These are phyloP conservation scores for Yarrowia sp. DNA, from an alignment of 805 yeast species.

Conservation along the genomic window DNA sequence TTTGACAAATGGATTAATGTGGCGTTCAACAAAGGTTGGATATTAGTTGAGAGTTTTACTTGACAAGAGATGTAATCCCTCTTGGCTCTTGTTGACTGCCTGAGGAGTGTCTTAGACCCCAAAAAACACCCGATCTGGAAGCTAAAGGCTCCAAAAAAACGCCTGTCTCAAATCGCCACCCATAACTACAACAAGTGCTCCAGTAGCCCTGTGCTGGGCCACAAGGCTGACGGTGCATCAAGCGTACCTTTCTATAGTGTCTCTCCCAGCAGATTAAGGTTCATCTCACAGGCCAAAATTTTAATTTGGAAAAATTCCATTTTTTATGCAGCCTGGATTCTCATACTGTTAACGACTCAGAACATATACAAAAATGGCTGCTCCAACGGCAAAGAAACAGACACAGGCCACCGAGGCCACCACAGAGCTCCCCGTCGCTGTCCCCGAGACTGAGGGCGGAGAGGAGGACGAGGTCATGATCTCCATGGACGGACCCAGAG, in stretches of 20 bases:
- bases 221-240: not conserved
- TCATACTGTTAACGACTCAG: not conserved
- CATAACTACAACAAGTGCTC: too few relatives aligned
- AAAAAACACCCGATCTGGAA: too few relatives aligned
- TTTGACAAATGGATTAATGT: not conserved
- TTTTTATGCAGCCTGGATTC: conserved; percentile 2
- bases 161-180: too few relatives aligned
- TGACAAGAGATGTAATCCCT: too few relatives aligned
- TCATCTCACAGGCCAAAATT: not conserved
- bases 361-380: conserved; percentile 35
- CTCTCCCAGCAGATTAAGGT: not conserved
- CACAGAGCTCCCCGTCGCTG: conserved; percentile 46
- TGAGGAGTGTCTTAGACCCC: too few relatives aligned
- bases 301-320: conserved; percentile 17
- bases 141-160: too few relatives aligned
- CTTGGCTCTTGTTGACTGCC: too few relatives aligned
- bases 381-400: conserved; percentile 40
- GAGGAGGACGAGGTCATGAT: conserved; percentile 27
- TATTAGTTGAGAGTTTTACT: too few relatives aligned
- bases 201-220: too few relatives aligned
- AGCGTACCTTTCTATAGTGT: not conserved
- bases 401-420: conserved; percentile 36
- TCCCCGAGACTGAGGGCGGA: conserved; percentile 30
- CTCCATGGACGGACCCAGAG: conserved; percentile 46
- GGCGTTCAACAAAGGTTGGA: not conserved